Percentiles rank a stretch among this genome's conserved stretches.
Evolutionary conservation across 768 basidiomycete genomes (phyloP).

Genomic region (Boletus patriciae): DNA sequence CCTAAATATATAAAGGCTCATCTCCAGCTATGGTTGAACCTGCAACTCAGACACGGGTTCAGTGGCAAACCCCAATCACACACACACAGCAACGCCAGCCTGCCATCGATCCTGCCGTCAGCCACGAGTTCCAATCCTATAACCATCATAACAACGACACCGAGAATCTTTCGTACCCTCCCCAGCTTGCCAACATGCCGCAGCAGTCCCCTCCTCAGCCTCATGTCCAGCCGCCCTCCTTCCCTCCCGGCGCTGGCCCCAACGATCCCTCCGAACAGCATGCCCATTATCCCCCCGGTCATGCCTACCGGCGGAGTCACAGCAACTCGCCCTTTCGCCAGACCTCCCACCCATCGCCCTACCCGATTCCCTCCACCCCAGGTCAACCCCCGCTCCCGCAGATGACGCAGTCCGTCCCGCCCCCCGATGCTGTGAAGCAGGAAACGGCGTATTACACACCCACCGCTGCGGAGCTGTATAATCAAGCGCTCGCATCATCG

Average conservation of each 20-base stretch:
- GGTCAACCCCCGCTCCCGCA: constrained; percentile 31
- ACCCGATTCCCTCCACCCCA: constrained; percentile 37
- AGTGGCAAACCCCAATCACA: constrained; percentile 36
- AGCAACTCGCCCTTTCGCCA: constrained; percentile 37
- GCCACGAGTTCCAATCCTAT: constrained; percentile 36
- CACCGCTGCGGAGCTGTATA: constrained; percentile 55
- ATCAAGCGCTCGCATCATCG: constrained; percentile 42
- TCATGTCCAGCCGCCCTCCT: constrained; percentile 40
- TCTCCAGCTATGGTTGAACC: constrained; percentile 37
- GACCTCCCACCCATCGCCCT: constrained; percentile 42
- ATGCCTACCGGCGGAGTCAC: constrained; percentile 34
- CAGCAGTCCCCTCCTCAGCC: constrained; percentile 26
- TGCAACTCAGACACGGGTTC: constrained; percentile 33
- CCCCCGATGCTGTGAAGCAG: constrained; percentile 38
- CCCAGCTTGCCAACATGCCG: constrained; percentile 34
- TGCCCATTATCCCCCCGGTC: constrained; percentile 36
- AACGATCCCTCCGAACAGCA: constrained; percentile 36
- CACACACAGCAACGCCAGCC: constrained; percentile 35
- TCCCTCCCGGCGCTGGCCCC: constrained; percentile 36
- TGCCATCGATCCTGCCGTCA: constrained; percentile 35
- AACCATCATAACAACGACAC: constrained; percentile 29
- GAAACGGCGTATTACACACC: constrained; percentile 48
- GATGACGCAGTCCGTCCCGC: constrained; percentile 18
- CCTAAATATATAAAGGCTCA: constrained; percentile 36
- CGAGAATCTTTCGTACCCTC: constrained; percentile 25